Evolutionary conservation across 164 flowering plant species (phyloP).

Genomic region (Stephania japonica): DNA sequence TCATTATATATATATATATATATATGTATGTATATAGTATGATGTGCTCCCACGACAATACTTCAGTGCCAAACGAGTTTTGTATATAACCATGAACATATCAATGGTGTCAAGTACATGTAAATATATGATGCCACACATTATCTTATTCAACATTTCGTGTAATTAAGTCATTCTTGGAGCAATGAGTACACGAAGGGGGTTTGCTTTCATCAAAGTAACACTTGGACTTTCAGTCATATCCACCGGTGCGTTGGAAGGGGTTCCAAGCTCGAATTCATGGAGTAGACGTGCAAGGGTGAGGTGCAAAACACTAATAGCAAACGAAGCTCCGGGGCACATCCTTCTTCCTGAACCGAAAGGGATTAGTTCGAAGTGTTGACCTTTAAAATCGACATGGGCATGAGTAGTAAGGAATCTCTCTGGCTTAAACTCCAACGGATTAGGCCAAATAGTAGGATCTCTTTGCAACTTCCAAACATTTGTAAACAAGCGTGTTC

Average conservation of each 20-base stretch:
- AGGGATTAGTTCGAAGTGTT: neutral
- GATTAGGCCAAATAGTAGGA: neutral
- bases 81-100: too few relatives aligned
- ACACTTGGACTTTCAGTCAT: constrained; percentile 11
- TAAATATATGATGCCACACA: too few relatives aligned
- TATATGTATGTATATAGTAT: too few relatives aligned
- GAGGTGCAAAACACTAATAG: neutral
- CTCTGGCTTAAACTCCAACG: neutral
- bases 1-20: too few relatives aligned
- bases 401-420: constrained; percentile 2
- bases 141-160: too few relatives aligned
- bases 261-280: constrained; percentile 3
- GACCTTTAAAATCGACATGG: too few relatives aligned
- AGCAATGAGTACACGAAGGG: constrained; percentile 15
- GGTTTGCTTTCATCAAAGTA: constrained; percentile 12
- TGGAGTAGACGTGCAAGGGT: constrained; percentile 11
- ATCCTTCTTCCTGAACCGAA: constrained; percentile 1
- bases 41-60: too few relatives aligned
- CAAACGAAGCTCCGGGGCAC: neutral
- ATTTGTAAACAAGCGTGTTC: constrained; percentile 5
- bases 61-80: too few relatives aligned
- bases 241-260: neutral
- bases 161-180: constrained; percentile 17
- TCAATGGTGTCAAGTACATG: too few relatives aligned
- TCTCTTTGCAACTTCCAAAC: constrained; percentile 4